These are phyloP conservation scores for Hanseniaspora uvarum DNA, from an alignment of 1,139 yeast species.

Conservation along the genomic window DNA sequence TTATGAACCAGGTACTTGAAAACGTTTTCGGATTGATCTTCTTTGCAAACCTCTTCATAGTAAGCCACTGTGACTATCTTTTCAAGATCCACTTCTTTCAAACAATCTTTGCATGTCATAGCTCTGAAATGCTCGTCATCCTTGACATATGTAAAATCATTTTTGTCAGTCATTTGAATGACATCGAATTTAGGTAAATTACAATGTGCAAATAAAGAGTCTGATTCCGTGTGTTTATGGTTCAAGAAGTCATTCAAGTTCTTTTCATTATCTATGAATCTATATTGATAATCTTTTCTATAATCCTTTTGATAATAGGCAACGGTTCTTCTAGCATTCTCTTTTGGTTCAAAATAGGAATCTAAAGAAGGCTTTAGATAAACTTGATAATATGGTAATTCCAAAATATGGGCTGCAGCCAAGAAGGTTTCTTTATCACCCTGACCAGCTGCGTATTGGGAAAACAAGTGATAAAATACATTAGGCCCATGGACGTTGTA, in stretches of 20 bases:
- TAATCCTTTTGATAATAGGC: slow-evolving; percentile 31
- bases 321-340: slow-evolving; percentile 27
- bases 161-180: slow-evolving; percentile 15
- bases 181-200: slow-evolving; percentile 31
- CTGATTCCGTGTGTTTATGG: not conserved
- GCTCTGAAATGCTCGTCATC: slow-evolving; percentile 12
- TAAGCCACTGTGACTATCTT: not conserved
- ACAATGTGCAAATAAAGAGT: slow-evolving; percentile 29
- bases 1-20: slow-evolving; percentile 10
- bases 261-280: not conserved
- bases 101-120: not conserved
- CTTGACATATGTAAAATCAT: slow-evolving; percentile 20
- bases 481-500: slow-evolving; percentile 54
- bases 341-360: slow-evolving; percentile 16
- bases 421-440: slow-evolving; percentile 64
- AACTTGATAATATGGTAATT: slow-evolving; percentile 46
- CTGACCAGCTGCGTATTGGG: slow-evolving; percentile 64
- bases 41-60: slow-evolving; percentile 7
- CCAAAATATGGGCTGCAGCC: slow-evolving; percentile 49
- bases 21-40: slow-evolving; percentile 3
- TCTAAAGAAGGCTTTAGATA: slow-evolving; percentile 6
- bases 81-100: slow-evolving; percentile 10
- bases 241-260: not conserved
- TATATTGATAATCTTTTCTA: slow-evolving; percentile 25
- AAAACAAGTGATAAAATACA: slow-evolving; percentile 48